Base-by-base conservation (phyloP, 345 rosid species). In the Acer yangbiense region DNA sequence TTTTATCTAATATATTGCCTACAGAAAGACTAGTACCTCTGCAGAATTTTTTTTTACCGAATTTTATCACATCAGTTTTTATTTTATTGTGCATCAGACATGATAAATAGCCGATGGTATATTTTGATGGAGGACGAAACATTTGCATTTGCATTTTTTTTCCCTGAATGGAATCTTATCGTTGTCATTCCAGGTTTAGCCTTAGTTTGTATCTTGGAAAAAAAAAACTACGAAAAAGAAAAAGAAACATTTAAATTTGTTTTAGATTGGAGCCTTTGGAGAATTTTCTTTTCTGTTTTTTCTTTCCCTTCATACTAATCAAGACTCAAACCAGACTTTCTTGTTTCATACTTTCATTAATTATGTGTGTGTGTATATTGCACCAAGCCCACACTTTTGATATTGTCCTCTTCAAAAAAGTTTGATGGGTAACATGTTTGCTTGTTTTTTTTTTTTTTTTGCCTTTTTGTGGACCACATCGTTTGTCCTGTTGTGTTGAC, bases 1-100 rank as follows among this genome's bases (percentile, higher is more conserved):
- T 74, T 76, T 41, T 75, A 71, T 41, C 60, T 70, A 20, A 23
- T 50, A 27, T 41, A 7, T 69, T 44, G 29, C 54, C 35, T 73
- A 20, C 4, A 17, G 44, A 41, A 43, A 17, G 18, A 3, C 12
- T 27, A 39, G 41, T 61, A 57, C 43, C 11, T 13, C 13, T 21
- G 10, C 41, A 23, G 13, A 54, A 18, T 9, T 23, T 11, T 43
- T n/a, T 43, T 21, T 9, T 7, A 21, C 64, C 20, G 55, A 68
- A 68, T 58, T 41, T 17, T 27, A 8, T 60, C 5, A 13, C 21
- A 50, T 61, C 32, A 9, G n/a, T 67, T 60, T 29, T 23, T 32
- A 1, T 68, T 1, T 46, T 60, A 25, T 62, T 25, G 1, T 61
- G 20, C 21, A 18, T 27, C 44, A 35, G 9, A 39, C 65, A 11